Base-by-base conservation (phyloP, 306 rosid genomes). In the Macrotyloma uniflorum region DNA sequence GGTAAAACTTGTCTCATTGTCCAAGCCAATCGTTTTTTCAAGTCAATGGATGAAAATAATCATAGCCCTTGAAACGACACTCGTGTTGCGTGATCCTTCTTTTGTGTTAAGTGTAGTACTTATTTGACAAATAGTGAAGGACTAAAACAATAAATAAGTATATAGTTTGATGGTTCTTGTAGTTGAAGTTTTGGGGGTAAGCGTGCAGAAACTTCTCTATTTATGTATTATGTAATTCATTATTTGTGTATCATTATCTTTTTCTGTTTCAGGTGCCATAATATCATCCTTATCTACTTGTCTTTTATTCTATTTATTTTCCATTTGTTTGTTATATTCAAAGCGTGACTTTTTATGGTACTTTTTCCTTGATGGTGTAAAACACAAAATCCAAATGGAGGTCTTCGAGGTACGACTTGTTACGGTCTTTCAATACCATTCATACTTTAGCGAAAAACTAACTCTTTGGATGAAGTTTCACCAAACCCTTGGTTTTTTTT, bases 281-380 rank as follows among this genome's bases (percentile, higher is more conserved):
- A 12, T 70, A 70, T 40, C 6, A 76, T 42, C 20, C 73, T 50
- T 42, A 69, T 59, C 33, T 59, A 1, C 4, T 50, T 16, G 3
- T 67, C 32, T 8, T 13, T 58, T 73, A 2, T 14, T 43, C 16
- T 24, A 12, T 24, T 55, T 55, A 16, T 22, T 16, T 53, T 76
- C 8, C 18, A 22, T 62, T 15, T 75, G 28, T n/a, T 43, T 43
- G 13, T 30, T 19, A 23, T 35, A 33, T 10, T 35, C 5, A 79
- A 47, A 70, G 91, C 89, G 88, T 72, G 86, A 79, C 94, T 88
- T 90, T 88, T 85, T 16, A 86, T 86, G 88, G 89, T 88, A 76
- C 89, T 82, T 70, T 82, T 70, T 20, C 38, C 53, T 53, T 23
- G 50, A 5, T 15, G 22, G 46, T 19, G 54, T 2, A 32, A 59